phyloP scores from a whole-genome alignment of 345 rosid genomes.

The Garcia nutans region DNA sequence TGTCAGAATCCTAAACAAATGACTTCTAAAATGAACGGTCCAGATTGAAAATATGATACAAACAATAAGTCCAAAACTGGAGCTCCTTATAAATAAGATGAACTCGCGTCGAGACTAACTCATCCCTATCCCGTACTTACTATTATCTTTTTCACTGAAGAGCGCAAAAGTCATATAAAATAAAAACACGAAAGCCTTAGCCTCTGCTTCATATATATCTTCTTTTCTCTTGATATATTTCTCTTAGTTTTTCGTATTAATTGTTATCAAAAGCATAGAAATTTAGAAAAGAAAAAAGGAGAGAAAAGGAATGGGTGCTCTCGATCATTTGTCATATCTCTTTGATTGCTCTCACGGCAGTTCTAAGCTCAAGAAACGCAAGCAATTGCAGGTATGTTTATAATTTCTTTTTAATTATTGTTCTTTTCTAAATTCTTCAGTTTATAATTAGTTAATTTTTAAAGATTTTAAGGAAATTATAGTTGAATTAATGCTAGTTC shows the following conservation, averaged over 20 bases:
- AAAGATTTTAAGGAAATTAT: too few relatives aligned
- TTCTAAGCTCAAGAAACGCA: slow-evolving; percentile 56
- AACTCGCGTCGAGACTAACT: too few relatives aligned
- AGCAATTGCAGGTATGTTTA: slow-evolving; percentile 65
- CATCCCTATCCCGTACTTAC: not conserved
- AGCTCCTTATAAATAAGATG: not conserved
- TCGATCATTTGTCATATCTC: slow-evolving; percentile 77
- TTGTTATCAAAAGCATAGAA: too few relatives aligned
- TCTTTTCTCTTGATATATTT: not conserved
- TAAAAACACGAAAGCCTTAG: not conserved
- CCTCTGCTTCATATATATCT: not conserved
- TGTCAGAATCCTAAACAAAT: not conserved
- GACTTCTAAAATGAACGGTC: not conserved
- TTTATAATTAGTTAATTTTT: not conserved
- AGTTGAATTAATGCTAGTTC: too few relatives aligned
- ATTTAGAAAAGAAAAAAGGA: too few relatives aligned
- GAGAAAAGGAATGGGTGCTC: slow-evolving; percentile 65
- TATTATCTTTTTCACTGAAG: not conserved
- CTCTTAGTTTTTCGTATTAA: not conserved
- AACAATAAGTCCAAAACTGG: not conserved
- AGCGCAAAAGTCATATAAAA: not conserved
- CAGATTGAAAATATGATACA: not conserved
- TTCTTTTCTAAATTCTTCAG: not conserved
- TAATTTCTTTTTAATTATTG: too few relatives aligned
- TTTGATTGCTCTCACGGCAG: slow-evolving; percentile 69